phyloP scores from a whole-genome alignment of 306 rosid species.

The Cucurbita argyrosperma region DNA sequence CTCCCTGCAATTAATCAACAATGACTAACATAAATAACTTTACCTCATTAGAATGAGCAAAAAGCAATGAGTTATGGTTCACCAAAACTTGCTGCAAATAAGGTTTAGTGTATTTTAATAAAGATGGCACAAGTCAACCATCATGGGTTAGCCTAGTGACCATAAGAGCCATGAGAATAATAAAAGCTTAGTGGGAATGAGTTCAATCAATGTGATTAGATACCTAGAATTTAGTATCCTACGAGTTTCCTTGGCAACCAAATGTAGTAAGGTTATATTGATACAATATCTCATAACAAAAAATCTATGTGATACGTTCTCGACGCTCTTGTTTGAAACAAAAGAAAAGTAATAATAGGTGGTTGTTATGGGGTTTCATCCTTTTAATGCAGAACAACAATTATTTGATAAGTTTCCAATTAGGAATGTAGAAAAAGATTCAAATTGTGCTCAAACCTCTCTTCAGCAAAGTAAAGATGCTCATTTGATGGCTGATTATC shows the following conservation, averaged over 20 bases:
- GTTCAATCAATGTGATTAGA: not conserved
- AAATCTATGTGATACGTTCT: not conserved
- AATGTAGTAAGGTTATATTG: not conserved
- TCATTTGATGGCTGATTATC: not conserved
- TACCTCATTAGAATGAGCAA: not conserved
- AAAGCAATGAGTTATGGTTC: not conserved
- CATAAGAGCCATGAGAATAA: not conserved
- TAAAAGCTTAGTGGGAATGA: not conserved
- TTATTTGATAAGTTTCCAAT: not conserved
- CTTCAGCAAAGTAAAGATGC: not conserved
- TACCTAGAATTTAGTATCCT: too few species aligned
- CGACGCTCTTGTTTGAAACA: not conserved
- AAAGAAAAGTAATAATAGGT: not conserved
- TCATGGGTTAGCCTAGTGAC: not conserved
- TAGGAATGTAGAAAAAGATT: not conserved
- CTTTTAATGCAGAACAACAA: not conserved
- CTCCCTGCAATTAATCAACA: not conserved
- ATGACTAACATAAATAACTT: not conserved
- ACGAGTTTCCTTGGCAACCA: not conserved
- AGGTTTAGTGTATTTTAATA: not conserved
- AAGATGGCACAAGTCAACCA: too few species aligned
- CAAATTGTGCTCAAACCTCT: too few species aligned
- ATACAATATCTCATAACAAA: too few species aligned
- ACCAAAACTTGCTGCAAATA: not conserved
- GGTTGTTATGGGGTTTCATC: not conserved